These are phyloP conservation scores for Plenodomus biglobosus DNA, from an alignment of 2,329 filamentous ascomycete genomes.

Conservation along the genomic window DNA sequence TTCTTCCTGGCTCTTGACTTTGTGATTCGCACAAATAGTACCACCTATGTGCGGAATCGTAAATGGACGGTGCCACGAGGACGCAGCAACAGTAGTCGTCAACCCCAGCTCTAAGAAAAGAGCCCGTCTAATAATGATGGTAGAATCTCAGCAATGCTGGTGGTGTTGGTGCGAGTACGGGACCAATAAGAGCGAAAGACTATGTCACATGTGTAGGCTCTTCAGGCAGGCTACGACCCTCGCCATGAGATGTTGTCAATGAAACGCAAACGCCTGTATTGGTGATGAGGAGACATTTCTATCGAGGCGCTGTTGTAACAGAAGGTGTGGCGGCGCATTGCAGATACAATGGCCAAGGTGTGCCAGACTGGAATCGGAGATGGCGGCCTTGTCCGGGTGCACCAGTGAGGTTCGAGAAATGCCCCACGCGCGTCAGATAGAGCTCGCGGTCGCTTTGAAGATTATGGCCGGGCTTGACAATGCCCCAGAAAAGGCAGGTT, in stretches of 20 bases:
- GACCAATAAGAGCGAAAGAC: slow-evolving; percentile 19
- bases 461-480: slow-evolving; percentile 3
- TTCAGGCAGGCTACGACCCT: slow-evolving; percentile 16
- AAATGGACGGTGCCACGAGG: too few relatives aligned
- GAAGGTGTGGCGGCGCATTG: slow-evolving; percentile 18
- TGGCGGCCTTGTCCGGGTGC: slow-evolving; percentile 15
- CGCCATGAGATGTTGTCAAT: slow-evolving; percentile 14
- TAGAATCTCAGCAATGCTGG: slow-evolving; percentile 22
- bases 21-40: not conserved
- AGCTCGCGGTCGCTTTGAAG: not conserved
- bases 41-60: too few relatives aligned
- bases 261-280: slow-evolving; percentile 15
- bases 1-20: not conserved
- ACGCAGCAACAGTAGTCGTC: not conserved
- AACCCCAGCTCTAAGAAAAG: slow-evolving; percentile 21
- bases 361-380: slow-evolving; percentile 19
- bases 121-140: slow-evolving; percentile 9
- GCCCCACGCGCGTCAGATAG: slow-evolving; percentile 4
- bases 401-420: slow-evolving; percentile 17
- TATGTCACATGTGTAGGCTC: slow-evolving; percentile 24
- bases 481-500: slow-evolving; percentile 4
- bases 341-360: not conserved
- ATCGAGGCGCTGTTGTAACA: slow-evolving; percentile 17
- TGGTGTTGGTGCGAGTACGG: slow-evolving; percentile 10
- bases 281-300: slow-evolving; percentile 26